phyloP scores from a whole-genome alignment of 169 alveolate species.

The Amoebophrya sp. region DNA sequence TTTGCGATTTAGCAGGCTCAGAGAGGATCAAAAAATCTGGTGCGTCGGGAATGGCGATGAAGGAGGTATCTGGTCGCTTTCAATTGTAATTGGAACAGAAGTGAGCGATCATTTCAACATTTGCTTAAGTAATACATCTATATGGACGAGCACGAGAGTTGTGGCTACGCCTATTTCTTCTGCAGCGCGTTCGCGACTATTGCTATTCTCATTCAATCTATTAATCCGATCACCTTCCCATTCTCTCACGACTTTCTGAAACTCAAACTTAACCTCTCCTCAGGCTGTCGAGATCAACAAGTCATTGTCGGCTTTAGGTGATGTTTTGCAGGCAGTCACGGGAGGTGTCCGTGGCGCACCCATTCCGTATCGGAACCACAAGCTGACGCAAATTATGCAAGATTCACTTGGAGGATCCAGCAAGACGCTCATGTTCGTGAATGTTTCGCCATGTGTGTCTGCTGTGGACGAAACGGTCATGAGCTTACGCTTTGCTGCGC shows the following conservation, averaged over 20 bases:
- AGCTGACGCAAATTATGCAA: conserved; percentile 46
- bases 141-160: too few relatives aligned
- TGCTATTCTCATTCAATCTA: too few relatives aligned
- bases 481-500: neutral
- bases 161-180: too few relatives aligned
- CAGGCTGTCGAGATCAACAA: conserved; percentile 10
- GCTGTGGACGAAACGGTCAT: conserved; percentile 40
- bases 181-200: too few relatives aligned
- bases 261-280: too few relatives aligned
- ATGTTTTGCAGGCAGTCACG: neutral
- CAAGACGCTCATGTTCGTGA: conserved; percentile 46
- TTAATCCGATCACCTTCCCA: too few relatives aligned
- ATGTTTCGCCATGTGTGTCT: conserved; percentile 40
- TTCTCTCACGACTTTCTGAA: too few relatives aligned
- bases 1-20: neutral
- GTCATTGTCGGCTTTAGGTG: neutral
- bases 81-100: too few relatives aligned
- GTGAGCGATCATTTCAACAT: too few relatives aligned
- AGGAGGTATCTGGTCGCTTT: too few relatives aligned
- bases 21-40: neutral
- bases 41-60: neutral
- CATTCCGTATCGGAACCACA: conserved; percentile 36
- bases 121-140: too few relatives aligned
- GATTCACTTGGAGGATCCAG: conserved; percentile 38
- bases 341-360: too few relatives aligned